Base-by-base conservation (phyloP, 495 filamentous ascomycete genomes). In the Penicillium crystallinum region DNA sequence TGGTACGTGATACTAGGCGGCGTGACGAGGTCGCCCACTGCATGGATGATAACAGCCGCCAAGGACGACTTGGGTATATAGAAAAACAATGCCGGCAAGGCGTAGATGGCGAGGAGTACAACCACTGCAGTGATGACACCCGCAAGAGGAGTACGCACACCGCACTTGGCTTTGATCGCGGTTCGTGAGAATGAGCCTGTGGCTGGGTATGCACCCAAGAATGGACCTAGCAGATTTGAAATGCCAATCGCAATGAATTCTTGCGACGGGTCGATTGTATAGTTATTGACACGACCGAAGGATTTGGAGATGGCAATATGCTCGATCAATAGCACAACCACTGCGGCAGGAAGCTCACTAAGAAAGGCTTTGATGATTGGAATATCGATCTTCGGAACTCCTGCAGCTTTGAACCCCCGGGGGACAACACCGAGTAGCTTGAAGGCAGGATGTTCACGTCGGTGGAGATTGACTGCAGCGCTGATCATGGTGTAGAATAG, bases 281-380 rank as follows among this genome's bases (percentile, higher is more conserved):
- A 97, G 69, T 96, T 96, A 73, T 96, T 95, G 60, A 96, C 78
- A 30, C 92, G 80, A 6, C 92, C 92, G 56, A 97, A 97, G 0
- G 91, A 96, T 66, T 97, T 97, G n/a, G 90, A 89, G 52, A 97
- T 97, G 12, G 92, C 86, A 55, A 91, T 90, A 60, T 92, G 88
- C 64, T 97, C 92, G 57, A 97, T 96, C 27, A 96, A 75, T 33
- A 96, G 72, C 9, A 97, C 92, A 57, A 97, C 95, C 40, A 96
- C 85, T 0, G 85, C 80, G 11, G 84, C 85, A 0, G 89, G 89
- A 0, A 95, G 70, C 36, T 88, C 67, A 30, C 66, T 65, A 10
- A 76, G 70, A 62, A 90, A 88, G 3, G 78, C 58, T 6, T 61
- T 74, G 59, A 90, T 78, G 47, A 91, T 76, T 0, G 67, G 62